A percentile compares a stretch with the other conserved stretches of the same genome.
phyloP scores from a whole-genome alignment of 2,329 filamentous ascomycete species.

The Colletotrichum sp. region DNA sequence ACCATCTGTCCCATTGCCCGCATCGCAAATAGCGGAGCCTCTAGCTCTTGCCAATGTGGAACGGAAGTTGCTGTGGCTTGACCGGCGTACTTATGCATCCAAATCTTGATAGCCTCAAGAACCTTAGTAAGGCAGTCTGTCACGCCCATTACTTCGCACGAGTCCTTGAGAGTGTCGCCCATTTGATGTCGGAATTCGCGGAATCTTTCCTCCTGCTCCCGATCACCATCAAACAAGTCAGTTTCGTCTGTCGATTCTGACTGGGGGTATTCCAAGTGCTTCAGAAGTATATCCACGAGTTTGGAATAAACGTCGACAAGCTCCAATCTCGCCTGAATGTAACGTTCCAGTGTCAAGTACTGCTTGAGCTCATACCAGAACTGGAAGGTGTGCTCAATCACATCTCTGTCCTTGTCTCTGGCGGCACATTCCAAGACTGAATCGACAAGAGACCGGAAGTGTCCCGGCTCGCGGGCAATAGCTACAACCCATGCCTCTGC shows the following conservation, averaged over 20 bases:
- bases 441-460: constrained; percentile 87
- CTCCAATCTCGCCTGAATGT: constrained; percentile 79
- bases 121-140: constrained; percentile 91
- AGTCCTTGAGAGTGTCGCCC: constrained; percentile 97
- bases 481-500: constrained; percentile 94
- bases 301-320: constrained; percentile 84
- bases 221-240: constrained; percentile 94
- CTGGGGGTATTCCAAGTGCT: constrained; percentile 85
- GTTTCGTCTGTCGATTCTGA: constrained; percentile 75
- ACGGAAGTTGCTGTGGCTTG: constrained; percentile 77
- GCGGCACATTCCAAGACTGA: constrained; percentile 90
- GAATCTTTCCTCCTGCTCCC: constrained; percentile 96
- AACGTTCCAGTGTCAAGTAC: constrained; percentile 89
- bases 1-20: constrained; percentile 97
- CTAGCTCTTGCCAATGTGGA: constrained; percentile 94
- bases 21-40: constrained; percentile 94
- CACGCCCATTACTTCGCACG: constrained; percentile 94
- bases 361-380: constrained; percentile 99
- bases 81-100: constrained; percentile 83
- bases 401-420: constrained; percentile 86
- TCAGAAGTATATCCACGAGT: constrained; percentile 91
- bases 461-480: constrained; percentile 80
- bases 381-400: constrained; percentile 90
- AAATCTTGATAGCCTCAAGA: constrained; percentile 82
- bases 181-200: constrained; percentile 95